Evolutionary conservation across 306 rosid species (phyloP).

Genomic region (Inga laurina): DNA sequence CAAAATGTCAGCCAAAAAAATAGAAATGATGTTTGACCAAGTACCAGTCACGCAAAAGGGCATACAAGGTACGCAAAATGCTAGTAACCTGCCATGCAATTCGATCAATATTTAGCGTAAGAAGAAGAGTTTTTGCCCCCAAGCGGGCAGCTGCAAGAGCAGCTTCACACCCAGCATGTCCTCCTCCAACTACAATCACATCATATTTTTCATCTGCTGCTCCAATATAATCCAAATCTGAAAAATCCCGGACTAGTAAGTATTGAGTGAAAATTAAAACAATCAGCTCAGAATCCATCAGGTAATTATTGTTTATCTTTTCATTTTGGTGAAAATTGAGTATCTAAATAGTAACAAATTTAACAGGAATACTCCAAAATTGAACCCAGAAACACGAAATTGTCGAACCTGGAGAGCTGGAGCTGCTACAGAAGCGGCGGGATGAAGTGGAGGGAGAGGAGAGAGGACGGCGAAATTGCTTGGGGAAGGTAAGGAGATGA

Average conservation of each 20-base stretch:
- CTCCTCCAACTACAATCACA: slow-evolving; percentile 98
- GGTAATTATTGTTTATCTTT: neutral
- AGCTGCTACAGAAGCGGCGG: slow-evolving; percentile 50
- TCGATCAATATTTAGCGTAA: slow-evolving; percentile 7
- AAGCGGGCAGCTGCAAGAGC: slow-evolving; percentile 34
- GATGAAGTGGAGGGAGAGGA: slow-evolving; percentile 34
- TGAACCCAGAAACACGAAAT: neutral
- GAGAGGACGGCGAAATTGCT: slow-evolving; percentile 33
- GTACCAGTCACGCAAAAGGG: neutral
- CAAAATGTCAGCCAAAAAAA: neutral
- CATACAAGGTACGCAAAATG: neutral
- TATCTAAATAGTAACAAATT: neutral
- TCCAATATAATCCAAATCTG: slow-evolving; percentile 48
- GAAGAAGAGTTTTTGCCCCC: slow-evolving; percentile 22
- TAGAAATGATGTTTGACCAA: too few relatives aligned
- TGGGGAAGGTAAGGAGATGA: slow-evolving; percentile 43
- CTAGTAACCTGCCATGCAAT: slow-evolving; percentile 15
- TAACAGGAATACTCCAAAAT: neutral
- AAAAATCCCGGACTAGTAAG: slow-evolving; percentile 18
- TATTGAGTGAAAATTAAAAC: neutral
- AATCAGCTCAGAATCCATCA: neutral
- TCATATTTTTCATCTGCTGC: slow-evolving; percentile 66
- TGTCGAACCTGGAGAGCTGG: slow-evolving; percentile 47
- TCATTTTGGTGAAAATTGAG: neutral
- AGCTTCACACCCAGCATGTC: slow-evolving; percentile 98